A percentile compares a stretch with the other conserved stretches of the same genome.
Evolutionary conservation across 306 rosid genomes (phyloP).

Genomic region (Medicago lupulina): DNA sequence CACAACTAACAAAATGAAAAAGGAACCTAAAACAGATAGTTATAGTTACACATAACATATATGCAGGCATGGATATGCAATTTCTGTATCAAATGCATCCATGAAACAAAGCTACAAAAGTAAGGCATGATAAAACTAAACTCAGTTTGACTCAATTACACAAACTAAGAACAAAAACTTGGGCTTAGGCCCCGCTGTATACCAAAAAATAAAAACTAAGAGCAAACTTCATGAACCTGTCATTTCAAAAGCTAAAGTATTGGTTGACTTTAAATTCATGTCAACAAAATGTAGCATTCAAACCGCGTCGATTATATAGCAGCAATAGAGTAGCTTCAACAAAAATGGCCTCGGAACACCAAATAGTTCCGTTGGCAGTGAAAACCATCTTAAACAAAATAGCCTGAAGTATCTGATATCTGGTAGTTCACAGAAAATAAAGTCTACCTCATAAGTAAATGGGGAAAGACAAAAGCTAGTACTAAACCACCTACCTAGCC

Average conservation of each 20-base stretch:
- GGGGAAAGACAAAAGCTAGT: conserved; percentile 25
- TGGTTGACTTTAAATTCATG: not conserved
- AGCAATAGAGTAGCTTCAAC: not conserved
- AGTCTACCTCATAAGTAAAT: conserved; percentile 9
- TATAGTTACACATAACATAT: not conserved
- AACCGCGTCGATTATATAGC: not conserved
- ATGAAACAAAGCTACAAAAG: not conserved
- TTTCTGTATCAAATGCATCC: conserved; percentile 14
- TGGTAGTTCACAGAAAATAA: conserved; percentile 8
- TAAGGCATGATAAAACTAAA: not conserved
- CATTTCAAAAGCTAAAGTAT: not conserved
- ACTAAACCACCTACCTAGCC: conserved; percentile 58
- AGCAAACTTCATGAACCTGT: not conserved
- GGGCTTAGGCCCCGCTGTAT: too few relatives aligned
- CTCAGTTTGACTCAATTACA: not conserved
- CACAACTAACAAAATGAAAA: not conserved
- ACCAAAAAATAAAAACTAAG: not conserved
- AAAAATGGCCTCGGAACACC: conserved; percentile 13
- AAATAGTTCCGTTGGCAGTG: not conserved
- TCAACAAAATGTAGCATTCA: not conserved
- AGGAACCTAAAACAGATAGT: not conserved
- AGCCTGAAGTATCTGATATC: not conserved
- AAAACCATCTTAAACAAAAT: not conserved
- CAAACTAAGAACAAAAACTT: conserved; percentile 4
- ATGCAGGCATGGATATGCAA: not conserved